Conservation (phyloP, 2,329 filamentous ascomycete species). For the Alternaria brassicicola region DNA sequence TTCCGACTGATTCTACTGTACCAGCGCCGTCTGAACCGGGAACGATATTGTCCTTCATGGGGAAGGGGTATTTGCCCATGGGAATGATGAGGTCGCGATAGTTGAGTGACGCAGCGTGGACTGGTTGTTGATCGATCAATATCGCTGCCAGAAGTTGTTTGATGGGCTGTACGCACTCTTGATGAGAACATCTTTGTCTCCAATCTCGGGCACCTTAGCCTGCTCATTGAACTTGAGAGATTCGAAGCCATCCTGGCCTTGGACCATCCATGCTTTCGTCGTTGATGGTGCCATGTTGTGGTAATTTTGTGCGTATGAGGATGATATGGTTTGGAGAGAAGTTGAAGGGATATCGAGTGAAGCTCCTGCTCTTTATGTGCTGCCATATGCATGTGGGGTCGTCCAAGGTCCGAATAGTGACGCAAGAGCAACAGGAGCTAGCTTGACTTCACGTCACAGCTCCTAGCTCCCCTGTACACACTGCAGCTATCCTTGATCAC, state of each 20-base stretch:
- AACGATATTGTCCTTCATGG: constrained; percentile 49
- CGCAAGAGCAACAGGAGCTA: constrained; percentile 25
- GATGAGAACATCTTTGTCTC: constrained; percentile 74
- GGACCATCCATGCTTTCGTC: constrained; percentile 64
- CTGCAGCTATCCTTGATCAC: constrained; percentile 3
- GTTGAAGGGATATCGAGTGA: background rate
- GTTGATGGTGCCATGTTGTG: constrained; percentile 50
- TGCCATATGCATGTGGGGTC: constrained; percentile 23
- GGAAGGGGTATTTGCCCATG: constrained; percentile 55
- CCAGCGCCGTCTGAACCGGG: constrained; percentile 61
- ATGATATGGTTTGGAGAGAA: background rate
- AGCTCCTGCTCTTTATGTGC: constrained; percentile 13
- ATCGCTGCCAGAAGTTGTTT: background rate
- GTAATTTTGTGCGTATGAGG: background rate
- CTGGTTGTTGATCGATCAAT: constrained; percentile 48
- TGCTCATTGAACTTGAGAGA: constrained; percentile 62
- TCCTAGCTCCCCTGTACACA: constrained; percentile 4
- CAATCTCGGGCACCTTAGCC: constrained; percentile 63
- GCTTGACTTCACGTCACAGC: constrained; percentile 10
- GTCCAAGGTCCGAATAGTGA: constrained; percentile 23
- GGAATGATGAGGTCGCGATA: constrained; percentile 58
- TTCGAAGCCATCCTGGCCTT: constrained; percentile 64
- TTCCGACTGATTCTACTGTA: constrained; percentile 59
- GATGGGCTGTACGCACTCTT: constrained; percentile 53
- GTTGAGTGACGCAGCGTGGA: constrained; percentile 57